phyloP scores from a whole-genome alignment of 148 eudicot species.

The Chenopodium suecicum region DNA sequence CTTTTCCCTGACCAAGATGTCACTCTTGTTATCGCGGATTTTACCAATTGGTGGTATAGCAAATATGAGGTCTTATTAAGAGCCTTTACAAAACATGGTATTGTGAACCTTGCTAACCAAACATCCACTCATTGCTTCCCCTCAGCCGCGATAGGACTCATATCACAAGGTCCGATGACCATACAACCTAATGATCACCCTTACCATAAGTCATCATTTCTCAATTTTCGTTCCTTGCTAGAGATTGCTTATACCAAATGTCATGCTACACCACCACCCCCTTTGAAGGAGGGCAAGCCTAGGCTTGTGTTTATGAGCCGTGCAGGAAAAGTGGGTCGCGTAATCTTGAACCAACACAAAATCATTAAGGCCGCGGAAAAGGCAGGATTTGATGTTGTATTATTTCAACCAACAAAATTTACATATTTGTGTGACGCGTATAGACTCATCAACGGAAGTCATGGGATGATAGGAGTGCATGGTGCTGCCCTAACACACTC shows the following conservation, averaged over 20 bases:
- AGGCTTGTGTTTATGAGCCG: constrained; percentile 39
- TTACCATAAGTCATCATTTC: constrained; percentile 27
- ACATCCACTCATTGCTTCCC: constrained; percentile 52
- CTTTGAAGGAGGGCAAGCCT: constrained; percentile 33
- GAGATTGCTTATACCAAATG: constrained; percentile 33
- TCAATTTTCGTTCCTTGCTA: constrained; percentile 40
- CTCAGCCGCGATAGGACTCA: constrained; percentile 41
- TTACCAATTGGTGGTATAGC: constrained; percentile 50
- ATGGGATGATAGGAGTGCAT: constrained; percentile 53
- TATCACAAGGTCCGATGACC: constrained; percentile 54
- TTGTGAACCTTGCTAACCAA: constrained; percentile 46
- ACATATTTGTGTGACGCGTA: constrained; percentile 40
- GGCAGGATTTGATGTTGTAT: constrained; percentile 49
- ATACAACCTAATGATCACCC: constrained; percentile 32
- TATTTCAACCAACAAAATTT: constrained; percentile 42
- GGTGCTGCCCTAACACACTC: constrained; percentile 59
- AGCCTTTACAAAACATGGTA: constrained; percentile 34
- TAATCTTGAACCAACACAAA: constrained; percentile 34
- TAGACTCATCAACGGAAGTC: constrained; percentile 42
- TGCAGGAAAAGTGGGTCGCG: constrained; percentile 35
- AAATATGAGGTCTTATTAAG: constrained; percentile 48
- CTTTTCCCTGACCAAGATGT: constrained; percentile 35
- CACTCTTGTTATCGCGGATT: constrained; percentile 46
- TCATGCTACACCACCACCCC: constrained; percentile 3
- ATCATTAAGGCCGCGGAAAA: constrained; percentile 26